phyloP scores from a whole-genome alignment of 2,329 filamentous ascomycete genomes.

The Alternaria angustiovoidea region DNA sequence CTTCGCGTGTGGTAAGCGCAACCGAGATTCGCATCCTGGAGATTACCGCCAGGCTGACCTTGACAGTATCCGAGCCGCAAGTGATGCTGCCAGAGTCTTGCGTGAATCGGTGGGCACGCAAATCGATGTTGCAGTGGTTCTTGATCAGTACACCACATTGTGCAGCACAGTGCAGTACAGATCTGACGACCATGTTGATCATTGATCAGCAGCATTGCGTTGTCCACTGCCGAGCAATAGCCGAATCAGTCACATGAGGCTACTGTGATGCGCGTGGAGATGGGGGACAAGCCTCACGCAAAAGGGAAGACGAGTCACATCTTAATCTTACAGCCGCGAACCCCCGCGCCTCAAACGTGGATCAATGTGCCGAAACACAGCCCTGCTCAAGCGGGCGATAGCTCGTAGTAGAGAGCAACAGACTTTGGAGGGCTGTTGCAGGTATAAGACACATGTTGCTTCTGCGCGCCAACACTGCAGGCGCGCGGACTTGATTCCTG shows the following conservation, averaged over 20 bases:
- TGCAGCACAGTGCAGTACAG: background rate
- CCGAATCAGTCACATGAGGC: conserved; percentile 16
- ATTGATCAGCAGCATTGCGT: background rate
- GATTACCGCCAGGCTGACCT: conserved; percentile 14
- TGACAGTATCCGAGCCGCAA: background rate
- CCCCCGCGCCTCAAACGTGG: conserved; percentile 1
- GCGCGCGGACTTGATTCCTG: conserved; percentile 8
- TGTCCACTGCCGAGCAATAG: conserved; percentile 14
- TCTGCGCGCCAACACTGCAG: conserved; percentile 6
- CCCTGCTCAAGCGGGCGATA: conserved; percentile 1
- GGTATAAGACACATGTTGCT: conserved; percentile 1
- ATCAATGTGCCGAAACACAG: conserved; percentile 5
- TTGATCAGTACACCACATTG: background rate
- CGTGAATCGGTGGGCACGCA: background rate
- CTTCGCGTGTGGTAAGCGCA: conserved; percentile 18
- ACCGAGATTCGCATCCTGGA: conserved; percentile 15
- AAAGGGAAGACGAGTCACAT: conserved; percentile 8
- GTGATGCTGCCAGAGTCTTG: background rate
- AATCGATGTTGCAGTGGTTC: background rate
- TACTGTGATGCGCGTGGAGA: conserved; percentile 5
- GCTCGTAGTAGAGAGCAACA: background rate
- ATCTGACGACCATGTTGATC: conserved; percentile 2
- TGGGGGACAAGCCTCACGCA: conserved; percentile 11
- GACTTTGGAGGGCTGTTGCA: conserved; percentile 6
- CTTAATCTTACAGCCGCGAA: conserved; percentile 9